Percentiles rank a stretch among this genome's conserved stretches.
These are phyloP conservation scores for Thalassiosira exigua DNA, from an alignment of 352 stramenopile species.

Conservation along the genomic window DNA sequence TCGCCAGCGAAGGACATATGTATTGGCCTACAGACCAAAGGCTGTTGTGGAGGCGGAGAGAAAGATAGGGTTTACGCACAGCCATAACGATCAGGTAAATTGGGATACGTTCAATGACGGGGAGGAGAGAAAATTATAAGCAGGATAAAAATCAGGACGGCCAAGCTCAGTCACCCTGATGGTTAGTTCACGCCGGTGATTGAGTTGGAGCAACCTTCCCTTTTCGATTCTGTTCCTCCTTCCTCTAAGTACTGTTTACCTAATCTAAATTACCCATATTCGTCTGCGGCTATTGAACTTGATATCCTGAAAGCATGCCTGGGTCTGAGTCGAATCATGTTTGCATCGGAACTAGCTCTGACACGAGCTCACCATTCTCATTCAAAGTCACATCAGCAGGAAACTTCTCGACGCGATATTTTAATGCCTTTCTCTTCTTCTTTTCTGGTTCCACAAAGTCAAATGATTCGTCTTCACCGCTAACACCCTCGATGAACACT, in stretches of 20 bases:
- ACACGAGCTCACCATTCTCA: conserved; percentile 58
- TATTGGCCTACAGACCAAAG: conserved; percentile 68
- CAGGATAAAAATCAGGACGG: too few relatives aligned
- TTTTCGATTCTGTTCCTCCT: too few relatives aligned
- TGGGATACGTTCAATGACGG: conserved; percentile 77
- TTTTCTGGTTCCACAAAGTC: conserved; percentile 55
- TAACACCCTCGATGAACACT: conserved; percentile 79
- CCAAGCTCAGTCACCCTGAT: too few relatives aligned
- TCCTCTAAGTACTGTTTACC: too few relatives aligned
- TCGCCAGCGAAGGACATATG: conserved; percentile 68
- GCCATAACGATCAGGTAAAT: conserved; percentile 76
- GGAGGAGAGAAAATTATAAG: too few relatives aligned
- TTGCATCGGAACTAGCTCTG: conserved; percentile 47
- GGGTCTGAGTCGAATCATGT: conserved; percentile 3
- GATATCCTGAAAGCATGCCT: too few relatives aligned
- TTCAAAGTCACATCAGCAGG: conserved; percentile 54
- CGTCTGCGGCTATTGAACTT: too few relatives aligned
- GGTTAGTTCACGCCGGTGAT: too few relatives aligned
- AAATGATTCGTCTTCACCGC: conserved; percentile 54
- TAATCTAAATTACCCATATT: too few relatives aligned
- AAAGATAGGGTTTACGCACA: conserved; percentile 72
- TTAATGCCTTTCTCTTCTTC: conserved; percentile 52
- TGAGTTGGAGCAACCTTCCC: too few relatives aligned
- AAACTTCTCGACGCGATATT: conserved; percentile 56
- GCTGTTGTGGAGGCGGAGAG: conserved; percentile 66